Conservation (phyloP, 2,329 filamentous ascomycete species). For the Fusarium nodosum region DNA sequence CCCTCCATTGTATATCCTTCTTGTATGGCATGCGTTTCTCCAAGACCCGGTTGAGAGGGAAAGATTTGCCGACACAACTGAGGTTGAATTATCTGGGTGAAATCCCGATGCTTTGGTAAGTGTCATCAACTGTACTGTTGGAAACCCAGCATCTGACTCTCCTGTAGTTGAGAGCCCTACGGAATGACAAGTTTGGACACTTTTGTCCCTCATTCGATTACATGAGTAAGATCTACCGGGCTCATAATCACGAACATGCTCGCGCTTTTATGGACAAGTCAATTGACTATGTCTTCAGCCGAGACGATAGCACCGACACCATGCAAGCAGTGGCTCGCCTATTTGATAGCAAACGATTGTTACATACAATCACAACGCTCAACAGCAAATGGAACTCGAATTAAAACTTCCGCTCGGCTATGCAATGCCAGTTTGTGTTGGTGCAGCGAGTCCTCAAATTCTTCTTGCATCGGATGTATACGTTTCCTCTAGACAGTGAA, state of each 20-base stretch:
- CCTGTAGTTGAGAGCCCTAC: constrained; percentile 16
- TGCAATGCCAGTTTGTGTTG: constrained; percentile 32
- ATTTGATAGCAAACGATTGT: constrained; percentile 8
- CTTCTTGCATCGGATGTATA: constrained; percentile 42
- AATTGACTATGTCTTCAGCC: constrained; percentile 11
- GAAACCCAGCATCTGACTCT: constrained; percentile 8
- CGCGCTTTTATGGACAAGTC: constrained; percentile 15
- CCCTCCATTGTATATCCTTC: constrained; percentile 32
- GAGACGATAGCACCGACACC: neutral
- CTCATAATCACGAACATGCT: constrained; percentile 16
- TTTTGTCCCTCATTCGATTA: constrained; percentile 20
- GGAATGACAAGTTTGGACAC: neutral
- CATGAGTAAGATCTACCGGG: constrained; percentile 1
- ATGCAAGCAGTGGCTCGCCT: constrained; percentile 9
- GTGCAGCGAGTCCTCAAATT: constrained; percentile 18
- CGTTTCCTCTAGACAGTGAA: neutral
- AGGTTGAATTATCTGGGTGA: constrained; percentile 19
- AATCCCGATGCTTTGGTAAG: constrained; percentile 29
- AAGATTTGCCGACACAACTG: neutral
- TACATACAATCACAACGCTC: constrained; percentile 1
- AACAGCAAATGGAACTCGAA: neutral
- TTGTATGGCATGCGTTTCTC: constrained; percentile 37
- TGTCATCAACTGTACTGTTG: neutral
- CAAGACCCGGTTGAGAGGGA: constrained; percentile 14
- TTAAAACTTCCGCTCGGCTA: constrained; percentile 29